These are phyloP conservation scores for Cutaneotrichosporon sp. DNA, from an alignment of 1,284 basidiomycete species.

Conservation along the genomic window DNA sequence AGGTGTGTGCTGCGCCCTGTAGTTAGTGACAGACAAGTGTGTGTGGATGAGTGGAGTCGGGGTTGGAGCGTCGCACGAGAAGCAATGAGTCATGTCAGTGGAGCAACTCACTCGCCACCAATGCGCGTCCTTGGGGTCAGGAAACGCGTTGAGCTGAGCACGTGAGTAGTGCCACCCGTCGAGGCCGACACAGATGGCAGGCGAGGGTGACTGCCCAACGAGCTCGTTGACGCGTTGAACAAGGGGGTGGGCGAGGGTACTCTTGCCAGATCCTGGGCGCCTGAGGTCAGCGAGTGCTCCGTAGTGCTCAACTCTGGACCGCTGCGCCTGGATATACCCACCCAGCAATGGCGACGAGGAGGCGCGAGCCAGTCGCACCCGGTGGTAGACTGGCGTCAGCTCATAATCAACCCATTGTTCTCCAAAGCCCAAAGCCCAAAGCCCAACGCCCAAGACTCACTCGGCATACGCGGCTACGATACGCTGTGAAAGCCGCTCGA, in stretches of 20 bases:
- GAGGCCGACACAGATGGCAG: constrained; percentile 53
- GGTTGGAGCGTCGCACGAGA: too few relatives aligned
- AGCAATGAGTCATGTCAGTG: too few relatives aligned
- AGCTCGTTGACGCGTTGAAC: constrained; percentile 47
- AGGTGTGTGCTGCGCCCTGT: constrained; percentile 55
- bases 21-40: constrained; percentile 1
- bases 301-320: too few relatives aligned
- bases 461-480: constrained; percentile 18
- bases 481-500: constrained; percentile 24
- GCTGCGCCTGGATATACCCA: constrained; percentile 13
- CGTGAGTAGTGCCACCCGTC: constrained; percentile 58
- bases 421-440: neutral
- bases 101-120: constrained; percentile 58
- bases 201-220: constrained; percentile 18
- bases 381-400: constrained; percentile 54
- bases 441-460: constrained; percentile 5
- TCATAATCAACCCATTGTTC: neutral
- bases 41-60: neutral
- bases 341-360: constrained; percentile 62
- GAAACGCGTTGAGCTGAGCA: constrained; percentile 43
- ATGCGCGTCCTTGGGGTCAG: constrained; percentile 67
- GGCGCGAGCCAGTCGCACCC: constrained; percentile 53
- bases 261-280: constrained; percentile 57
- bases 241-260: constrained; percentile 54
- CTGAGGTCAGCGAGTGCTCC: constrained; percentile 5